These are phyloP conservation scores for Alternaria gansuensis DNA, from an alignment of 2,329 filamentous ascomycete genomes.

Conservation along the genomic window DNA sequence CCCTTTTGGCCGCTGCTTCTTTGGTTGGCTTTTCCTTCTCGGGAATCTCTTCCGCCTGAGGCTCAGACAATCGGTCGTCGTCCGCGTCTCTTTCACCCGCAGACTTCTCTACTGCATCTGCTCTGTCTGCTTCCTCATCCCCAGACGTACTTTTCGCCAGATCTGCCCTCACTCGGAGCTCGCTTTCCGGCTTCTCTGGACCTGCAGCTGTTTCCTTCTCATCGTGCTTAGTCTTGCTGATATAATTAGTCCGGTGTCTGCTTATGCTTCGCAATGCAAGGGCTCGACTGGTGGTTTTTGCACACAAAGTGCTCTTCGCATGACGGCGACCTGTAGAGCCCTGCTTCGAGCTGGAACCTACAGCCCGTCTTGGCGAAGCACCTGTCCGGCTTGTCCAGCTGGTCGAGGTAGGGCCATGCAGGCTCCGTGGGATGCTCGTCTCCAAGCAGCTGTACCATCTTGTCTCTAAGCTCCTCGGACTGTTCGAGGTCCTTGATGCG, in stretches of 20 bases:
- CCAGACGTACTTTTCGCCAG: neutral
- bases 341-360: slow-evolving; percentile 8
- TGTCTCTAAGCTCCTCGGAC: slow-evolving; percentile 6
- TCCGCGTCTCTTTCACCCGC: neutral
- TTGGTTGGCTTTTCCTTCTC: neutral
- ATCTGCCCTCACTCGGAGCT: neutral
- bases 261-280: slow-evolving; percentile 2
- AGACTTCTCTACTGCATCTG: neutral
- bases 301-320: slow-evolving; percentile 11
- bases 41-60: neutral
- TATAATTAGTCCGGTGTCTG: neutral
- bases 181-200: neutral
- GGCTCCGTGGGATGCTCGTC: slow-evolving; percentile 6
- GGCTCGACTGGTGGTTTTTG: neutral
- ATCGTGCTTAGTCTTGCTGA: neutral
- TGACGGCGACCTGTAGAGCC: slow-evolving; percentile 10
- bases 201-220: neutral
- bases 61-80: neutral
- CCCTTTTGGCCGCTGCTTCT: no score
- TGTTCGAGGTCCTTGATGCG: slow-evolving; percentile 10
- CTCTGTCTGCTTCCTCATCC: neutral
- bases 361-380: slow-evolving; percentile 1
- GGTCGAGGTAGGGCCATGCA: slow-evolving; percentile 8
- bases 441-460: slow-evolving; percentile 2
- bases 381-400: slow-evolving; percentile 6